A percentile compares a stretch with the other conserved stretches of the same genome.
Evolutionary conservation across 2,329 filamentous ascomycete genomes (phyloP).

Genomic region (Teratosphaeriaceae sp.): DNA sequence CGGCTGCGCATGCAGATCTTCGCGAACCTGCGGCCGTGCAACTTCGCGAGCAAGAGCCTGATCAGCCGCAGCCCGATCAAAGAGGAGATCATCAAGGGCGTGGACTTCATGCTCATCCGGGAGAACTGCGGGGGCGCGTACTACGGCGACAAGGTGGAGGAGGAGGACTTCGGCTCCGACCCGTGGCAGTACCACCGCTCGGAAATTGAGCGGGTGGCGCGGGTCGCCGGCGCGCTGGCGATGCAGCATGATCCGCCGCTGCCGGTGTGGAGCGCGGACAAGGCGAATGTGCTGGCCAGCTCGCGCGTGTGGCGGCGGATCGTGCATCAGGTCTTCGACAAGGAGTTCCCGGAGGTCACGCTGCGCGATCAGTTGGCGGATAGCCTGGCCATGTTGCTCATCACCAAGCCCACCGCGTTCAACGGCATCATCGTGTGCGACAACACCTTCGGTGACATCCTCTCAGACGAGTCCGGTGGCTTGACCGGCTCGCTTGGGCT

Average conservation of each 20-base stretch:
- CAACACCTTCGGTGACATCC: conserved; percentile 45
- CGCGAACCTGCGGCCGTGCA: conserved; percentile 46
- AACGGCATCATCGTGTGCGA: conserved; percentile 45
- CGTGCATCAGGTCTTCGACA: conserved; percentile 35
- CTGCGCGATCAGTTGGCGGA: conserved; percentile 43
- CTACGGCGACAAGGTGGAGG: conserved; percentile 43
- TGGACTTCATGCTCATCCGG: conserved; percentile 44
- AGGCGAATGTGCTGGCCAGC: conserved; percentile 49
- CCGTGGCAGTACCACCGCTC: conserved; percentile 41
- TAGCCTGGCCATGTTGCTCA: conserved; percentile 44
- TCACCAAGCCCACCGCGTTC: conserved; percentile 41
- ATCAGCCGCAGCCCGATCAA: conserved; percentile 40
- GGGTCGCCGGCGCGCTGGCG: conserved; percentile 42
- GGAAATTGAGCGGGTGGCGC: conserved; percentile 44
- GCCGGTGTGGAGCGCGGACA: conserved; percentile 44
- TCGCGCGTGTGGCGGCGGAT: conserved; percentile 44
- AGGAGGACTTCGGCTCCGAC: conserved; percentile 40
- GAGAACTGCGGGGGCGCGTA: conserved; percentile 48
- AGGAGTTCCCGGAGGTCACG: conserved; percentile 39
- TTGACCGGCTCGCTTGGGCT: conserved; percentile 42
- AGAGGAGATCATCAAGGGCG: conserved; percentile 37
- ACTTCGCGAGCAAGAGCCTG: conserved; percentile 37
- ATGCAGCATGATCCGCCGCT: conserved; percentile 31
- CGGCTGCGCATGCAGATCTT: conserved; percentile 38
- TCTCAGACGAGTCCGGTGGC: conserved; percentile 42